These are phyloP conservation scores for Rhizopogon vesiculosus DNA, from an alignment of 768 basidiomycete species.

Conservation along the genomic window DNA sequence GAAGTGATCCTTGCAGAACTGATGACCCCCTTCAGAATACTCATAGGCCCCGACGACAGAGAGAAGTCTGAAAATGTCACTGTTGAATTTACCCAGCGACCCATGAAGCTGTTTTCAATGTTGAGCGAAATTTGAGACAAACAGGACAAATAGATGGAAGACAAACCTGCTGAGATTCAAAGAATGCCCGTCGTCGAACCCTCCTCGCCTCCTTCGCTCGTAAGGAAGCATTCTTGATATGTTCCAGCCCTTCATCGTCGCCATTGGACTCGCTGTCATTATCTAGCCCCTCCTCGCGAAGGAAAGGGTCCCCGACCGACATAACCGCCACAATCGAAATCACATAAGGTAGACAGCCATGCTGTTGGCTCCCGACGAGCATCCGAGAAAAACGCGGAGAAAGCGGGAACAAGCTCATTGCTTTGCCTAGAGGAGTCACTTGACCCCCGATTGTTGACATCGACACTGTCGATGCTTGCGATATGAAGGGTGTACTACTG, in stretches of 20 bases:
- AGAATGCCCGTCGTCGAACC: constrained; percentile 70
- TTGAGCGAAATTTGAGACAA: constrained; percentile 2
- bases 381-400: constrained; percentile 95
- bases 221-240: constrained; percentile 42
- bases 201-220: constrained; percentile 56
- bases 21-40: constrained; percentile 73
- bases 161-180: constrained; percentile 72
- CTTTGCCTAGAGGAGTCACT: constrained; percentile 86
- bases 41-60: constrained; percentile 98
- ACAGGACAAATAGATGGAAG: background rate
- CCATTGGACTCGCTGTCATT: constrained; percentile 38
- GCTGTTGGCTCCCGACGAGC: constrained; percentile 81
- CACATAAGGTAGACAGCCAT: constrained; percentile 89
- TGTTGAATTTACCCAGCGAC: constrained; percentile 71
- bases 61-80: constrained; percentile 83
- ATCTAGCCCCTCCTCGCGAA: constrained; percentile 70
- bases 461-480: constrained; percentile 10
- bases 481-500: constrained; percentile 27
- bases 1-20: constrained; percentile 88
- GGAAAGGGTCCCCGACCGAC: constrained; percentile 93
- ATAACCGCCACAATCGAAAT: constrained; percentile 87
- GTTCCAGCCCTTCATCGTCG: constrained; percentile 31
- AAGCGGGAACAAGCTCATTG: constrained; percentile 92
- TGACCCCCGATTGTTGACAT: constrained; percentile 41
- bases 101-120: constrained; percentile 55